phyloP scores from a whole-genome alignment of 2,329 filamentous ascomycete species.

The Harringtonia aguacate region DNA sequence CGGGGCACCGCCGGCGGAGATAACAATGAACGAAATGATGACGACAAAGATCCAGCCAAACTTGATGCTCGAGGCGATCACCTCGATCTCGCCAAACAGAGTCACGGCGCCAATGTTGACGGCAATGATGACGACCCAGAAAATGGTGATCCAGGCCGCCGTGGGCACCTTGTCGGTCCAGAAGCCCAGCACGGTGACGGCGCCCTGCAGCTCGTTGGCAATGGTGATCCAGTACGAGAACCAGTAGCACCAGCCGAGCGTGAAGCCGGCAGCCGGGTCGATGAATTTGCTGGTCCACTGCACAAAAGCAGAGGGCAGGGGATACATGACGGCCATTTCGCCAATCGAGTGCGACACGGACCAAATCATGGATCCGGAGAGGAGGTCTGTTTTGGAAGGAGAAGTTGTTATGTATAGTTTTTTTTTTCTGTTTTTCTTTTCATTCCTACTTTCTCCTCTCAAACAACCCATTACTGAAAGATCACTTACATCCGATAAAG shows the following conservation, averaged over 20 bases:
- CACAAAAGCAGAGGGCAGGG: background rate
- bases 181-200: slow-evolving; percentile 3
- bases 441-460: background rate
- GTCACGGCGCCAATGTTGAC: slow-evolving; percentile 7
- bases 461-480: background rate
- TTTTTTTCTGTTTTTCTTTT: too few relatives aligned
- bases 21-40: slow-evolving; percentile 38
- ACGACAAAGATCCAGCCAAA: slow-evolving; percentile 37
- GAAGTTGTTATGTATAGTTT: background rate
- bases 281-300: slow-evolving; percentile 19
- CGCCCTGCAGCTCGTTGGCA: slow-evolving; percentile 5
- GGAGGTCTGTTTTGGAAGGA: background rate
- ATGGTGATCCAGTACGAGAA: slow-evolving; percentile 33
- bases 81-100: slow-evolving; percentile 11
- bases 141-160: slow-evolving; percentile 3
- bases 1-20: slow-evolving; percentile 28
- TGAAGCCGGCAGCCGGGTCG: slow-evolving; percentile 33
- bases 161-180: slow-evolving; percentile 7
- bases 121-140: slow-evolving; percentile 7
- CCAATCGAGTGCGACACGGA: background rate
- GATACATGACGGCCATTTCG: slow-evolving; percentile 1
- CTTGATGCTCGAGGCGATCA: slow-evolving; percentile 24
- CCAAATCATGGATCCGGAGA: slow-evolving; percentile 2
- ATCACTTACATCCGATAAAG: slow-evolving; percentile 1
- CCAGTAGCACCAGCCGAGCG: slow-evolving; percentile 40